Base-by-base conservation (phyloP, 2,329 filamentous ascomycete genomes). In the Helicocarpus griseus region DNA sequence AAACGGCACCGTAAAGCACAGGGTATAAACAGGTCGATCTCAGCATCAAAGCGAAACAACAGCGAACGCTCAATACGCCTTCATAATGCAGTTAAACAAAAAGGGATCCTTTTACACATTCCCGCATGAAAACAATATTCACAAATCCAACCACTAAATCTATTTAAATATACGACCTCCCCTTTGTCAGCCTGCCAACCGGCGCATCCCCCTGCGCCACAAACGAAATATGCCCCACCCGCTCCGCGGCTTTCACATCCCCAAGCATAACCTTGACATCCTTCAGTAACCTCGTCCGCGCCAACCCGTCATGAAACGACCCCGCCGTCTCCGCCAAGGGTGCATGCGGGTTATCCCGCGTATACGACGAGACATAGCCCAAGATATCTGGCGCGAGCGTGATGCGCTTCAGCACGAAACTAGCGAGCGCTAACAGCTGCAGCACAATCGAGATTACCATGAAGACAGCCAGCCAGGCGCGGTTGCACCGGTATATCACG, bases 301-400 rank as follows among this genome's bases (percentile, higher is more conserved):
- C 44, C 29, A 47, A 22, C 1, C 29, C 44, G 35, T 47, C 44
- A 4, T 47, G 44, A 19, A n/a, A 33, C 7, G 44, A 35, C 8
- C 28, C 44, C 19, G 28, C 44, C 7, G 44, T n/a, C 17, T 35
- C 44, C 19, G n/a, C n/a, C n/a, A n/a, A n/a, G n/a, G 44, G 44
- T 17, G 44, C 21, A 19, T 47, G 28, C 7, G 44, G 44, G 13
- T 47, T 47, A 47, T 47, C 44, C 19, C 44, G 29, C 9, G 44
- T 47, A 7, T 47, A 36, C 19, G 44, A 47, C 11, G 44, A 47
- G 19, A 47, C 44, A 47, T 35, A 47, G 29, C 44, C 44, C 8
- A 47, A 29, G 31, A 47, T 47, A 24, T 47, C 44, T 7, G 44
- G 44, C 13, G 44, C 44, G 17, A 47, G 44, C 8, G 29, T 47